These are phyloP conservation scores for Fusarium domesticum DNA, from an alignment of 2,329 filamentous ascomycete species.

Conservation along the genomic window DNA sequence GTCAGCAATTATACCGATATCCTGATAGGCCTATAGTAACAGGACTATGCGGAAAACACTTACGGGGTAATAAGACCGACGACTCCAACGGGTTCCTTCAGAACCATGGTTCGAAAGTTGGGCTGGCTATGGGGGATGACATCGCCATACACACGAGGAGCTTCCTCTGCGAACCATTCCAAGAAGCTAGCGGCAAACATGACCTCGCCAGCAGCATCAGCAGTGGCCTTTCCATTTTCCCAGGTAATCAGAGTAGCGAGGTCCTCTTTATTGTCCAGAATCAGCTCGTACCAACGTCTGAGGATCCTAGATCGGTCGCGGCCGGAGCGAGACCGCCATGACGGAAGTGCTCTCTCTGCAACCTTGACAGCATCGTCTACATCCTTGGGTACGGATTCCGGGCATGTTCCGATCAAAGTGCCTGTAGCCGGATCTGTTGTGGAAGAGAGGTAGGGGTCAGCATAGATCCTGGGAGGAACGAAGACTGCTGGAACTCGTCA, in stretches of 20 bases:
- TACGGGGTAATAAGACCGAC: constrained; percentile 24
- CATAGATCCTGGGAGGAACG: too few species aligned
- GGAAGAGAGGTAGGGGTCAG: too few species aligned
- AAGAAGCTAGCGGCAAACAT: constrained; percentile 55
- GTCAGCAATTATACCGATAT: too few species aligned
- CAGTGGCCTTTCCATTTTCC: constrained; percentile 66
- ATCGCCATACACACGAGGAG: constrained; percentile 54
- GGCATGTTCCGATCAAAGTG: constrained; percentile 63
- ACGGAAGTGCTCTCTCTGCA: constrained; percentile 58
- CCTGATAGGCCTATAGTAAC: too few species aligned
- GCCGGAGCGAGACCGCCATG: constrained; percentile 54
- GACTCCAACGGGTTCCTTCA: constrained; percentile 37
- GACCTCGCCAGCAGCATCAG: constrained; percentile 55
- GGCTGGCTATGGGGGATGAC: constrained; percentile 55
- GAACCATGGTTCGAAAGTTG: constrained; percentile 44
- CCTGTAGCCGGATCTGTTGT: constrained; percentile 66
- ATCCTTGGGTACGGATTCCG: constrained; percentile 65
- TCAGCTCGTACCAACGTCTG: constrained; percentile 59
- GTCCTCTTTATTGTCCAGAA: constrained; percentile 61
- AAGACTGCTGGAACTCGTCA: too few species aligned
- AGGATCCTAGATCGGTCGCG: constrained; percentile 57
- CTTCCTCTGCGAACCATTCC: constrained; percentile 60
- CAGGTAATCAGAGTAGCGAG: constrained; percentile 63
- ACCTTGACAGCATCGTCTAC: constrained; percentile 65
- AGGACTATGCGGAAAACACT: too few species aligned